Conservation (phyloP, 129 eudicot genomes). For the Dittrichia graveolens region DNA sequence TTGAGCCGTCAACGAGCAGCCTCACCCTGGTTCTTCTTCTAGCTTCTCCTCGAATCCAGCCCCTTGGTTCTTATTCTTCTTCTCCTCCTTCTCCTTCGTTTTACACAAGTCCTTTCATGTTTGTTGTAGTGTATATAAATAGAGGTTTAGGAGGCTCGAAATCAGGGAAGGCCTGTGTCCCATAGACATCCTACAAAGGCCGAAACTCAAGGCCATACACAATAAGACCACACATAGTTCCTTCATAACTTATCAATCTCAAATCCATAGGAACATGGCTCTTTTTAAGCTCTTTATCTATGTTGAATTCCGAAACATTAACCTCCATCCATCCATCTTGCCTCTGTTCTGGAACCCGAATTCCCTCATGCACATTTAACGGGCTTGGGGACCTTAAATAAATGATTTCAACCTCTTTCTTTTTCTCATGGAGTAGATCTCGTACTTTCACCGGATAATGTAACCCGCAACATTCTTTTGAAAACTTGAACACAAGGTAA, state of each 20-base stretch:
- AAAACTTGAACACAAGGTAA: slow-evolving; percentile 15
- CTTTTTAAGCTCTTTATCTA: background rate
- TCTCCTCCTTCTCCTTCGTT: no score
- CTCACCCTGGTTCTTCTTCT: no score
- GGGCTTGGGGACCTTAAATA: slow-evolving; percentile 4
- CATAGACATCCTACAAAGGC: background rate
- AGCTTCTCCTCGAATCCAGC: no score
- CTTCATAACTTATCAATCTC: slow-evolving; percentile 9
- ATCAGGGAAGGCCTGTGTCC: no score
- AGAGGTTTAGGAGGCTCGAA: no score
- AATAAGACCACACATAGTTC: slow-evolving; percentile 19
- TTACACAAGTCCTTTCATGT: no score
- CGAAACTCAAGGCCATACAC: background rate
- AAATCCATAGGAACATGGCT: slow-evolving; percentile 1
- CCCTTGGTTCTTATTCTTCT: no score
- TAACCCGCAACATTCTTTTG: slow-evolving; percentile 5
- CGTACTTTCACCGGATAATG: slow-evolving; percentile 9
- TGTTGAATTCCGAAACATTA: slow-evolving; percentile 10
- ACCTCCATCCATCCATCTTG: slow-evolving; percentile 27
- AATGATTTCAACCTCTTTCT: background rate
- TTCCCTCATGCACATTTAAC: background rate
- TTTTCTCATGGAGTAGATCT: background rate
- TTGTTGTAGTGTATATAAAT: no score
- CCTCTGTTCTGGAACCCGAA: background rate
- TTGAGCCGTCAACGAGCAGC: no score